Evolutionary conservation across 2,329 filamentous ascomycete species (phyloP).

Genomic region (Aureobasidium sp.): DNA sequence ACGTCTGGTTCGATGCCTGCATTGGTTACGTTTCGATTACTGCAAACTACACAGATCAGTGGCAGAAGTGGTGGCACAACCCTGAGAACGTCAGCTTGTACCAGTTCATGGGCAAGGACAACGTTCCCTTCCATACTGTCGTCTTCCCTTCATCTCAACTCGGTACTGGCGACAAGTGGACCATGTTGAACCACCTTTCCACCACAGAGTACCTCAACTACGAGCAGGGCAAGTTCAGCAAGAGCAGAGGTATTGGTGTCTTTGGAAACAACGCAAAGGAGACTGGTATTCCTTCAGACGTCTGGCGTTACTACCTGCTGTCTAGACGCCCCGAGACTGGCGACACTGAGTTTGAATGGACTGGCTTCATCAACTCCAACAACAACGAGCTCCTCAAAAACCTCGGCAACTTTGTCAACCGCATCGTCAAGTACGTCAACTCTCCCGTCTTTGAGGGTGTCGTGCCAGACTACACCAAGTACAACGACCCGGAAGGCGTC

Average conservation of each 20-base stretch:
- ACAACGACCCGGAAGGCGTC: constrained; percentile 20
- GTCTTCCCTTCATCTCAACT: constrained; percentile 86
- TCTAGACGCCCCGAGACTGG: constrained; percentile 76
- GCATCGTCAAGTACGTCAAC: constrained; percentile 60
- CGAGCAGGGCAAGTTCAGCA: constrained; percentile 85
- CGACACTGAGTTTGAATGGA: constrained; percentile 88
- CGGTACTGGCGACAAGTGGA: constrained; percentile 79
- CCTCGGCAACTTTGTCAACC: constrained; percentile 52
- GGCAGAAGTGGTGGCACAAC: constrained; percentile 93
- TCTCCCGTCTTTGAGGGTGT: constrained; percentile 61
- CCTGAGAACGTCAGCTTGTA: constrained; percentile 81
- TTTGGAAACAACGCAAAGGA: constrained; percentile 86
- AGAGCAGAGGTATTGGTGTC: constrained; percentile 80
- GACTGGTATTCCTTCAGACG: constrained; percentile 72
- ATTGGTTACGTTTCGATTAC: constrained; percentile 96
- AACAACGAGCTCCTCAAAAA: constrained; percentile 82
- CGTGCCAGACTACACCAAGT: constrained; percentile 52
- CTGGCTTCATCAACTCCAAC: constrained; percentile 71
- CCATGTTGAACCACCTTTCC: constrained; percentile 77
- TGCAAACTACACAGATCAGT: constrained; percentile 77
- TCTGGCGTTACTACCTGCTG: constrained; percentile 91
- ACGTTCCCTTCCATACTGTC: constrained; percentile 79
- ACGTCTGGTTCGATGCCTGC: constrained; percentile 88
- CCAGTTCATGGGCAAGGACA: constrained; percentile 94
- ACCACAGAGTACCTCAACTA: constrained; percentile 88